Conservation (phyloP, 208 protist genomes). For the Crithidia sp. region DNA sequence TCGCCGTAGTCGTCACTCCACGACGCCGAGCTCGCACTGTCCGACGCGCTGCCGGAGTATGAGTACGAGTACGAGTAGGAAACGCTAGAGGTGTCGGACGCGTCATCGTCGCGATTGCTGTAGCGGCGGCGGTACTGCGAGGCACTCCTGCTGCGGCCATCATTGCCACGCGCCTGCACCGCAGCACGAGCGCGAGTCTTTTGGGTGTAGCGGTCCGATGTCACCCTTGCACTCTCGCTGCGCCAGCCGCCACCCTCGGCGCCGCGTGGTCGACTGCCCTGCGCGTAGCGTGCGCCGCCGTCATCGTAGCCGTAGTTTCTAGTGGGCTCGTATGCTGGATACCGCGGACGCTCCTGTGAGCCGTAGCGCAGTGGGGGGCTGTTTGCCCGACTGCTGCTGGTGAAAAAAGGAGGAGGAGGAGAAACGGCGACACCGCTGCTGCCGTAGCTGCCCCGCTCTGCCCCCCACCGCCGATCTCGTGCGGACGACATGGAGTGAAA, state of each 20-base stretch:
- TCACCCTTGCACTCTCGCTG: neutral
- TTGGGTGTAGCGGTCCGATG: neutral
- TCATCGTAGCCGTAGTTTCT: constrained; percentile 6
- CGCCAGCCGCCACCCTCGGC: neutral
- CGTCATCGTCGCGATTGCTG: neutral
- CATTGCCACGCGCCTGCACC: neutral
- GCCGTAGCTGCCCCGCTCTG: neutral
- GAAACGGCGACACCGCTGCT: neutral
- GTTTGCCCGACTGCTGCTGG: neutral
- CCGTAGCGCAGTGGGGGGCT: constrained; percentile 18
- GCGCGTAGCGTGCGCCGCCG: neutral
- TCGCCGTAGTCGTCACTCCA: neutral
- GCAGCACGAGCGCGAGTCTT: neutral
- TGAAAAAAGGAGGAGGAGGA: neutral
- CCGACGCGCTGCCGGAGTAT: constrained; percentile 20
- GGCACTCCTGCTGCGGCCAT: neutral
- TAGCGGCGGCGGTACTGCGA: neutral
- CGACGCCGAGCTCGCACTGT: neutral
- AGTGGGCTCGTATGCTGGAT: constrained; percentile 7
- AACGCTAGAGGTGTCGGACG: neutral
- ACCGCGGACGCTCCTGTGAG: neutral
- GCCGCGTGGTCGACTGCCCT: neutral
- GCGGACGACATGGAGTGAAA: constrained; percentile 31
- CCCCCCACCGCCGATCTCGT: constrained; percentile 6
- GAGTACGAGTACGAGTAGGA: constrained; percentile 35